Evolutionary conservation across 805 yeast species (phyloP).

Genomic region (Nakazawaea ernobii): DNA sequence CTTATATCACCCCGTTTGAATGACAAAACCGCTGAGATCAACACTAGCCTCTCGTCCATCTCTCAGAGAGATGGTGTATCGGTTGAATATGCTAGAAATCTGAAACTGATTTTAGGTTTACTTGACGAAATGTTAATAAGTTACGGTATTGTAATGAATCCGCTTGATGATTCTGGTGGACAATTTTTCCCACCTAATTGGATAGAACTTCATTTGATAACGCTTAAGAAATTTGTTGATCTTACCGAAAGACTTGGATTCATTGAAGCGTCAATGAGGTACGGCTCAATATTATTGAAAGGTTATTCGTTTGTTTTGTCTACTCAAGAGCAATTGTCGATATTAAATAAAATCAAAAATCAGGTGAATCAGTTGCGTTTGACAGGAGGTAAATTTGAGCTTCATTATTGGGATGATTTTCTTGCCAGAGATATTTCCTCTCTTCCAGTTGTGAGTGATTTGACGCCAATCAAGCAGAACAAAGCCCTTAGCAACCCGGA

Average conservation of each 20-base stretch:
- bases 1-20: conserved; percentile 38
- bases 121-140: conserved; percentile 43
- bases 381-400: conserved; percentile 18
- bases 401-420: conserved; percentile 69
- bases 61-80: conserved; percentile 1
- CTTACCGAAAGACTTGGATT: conserved; percentile 39
- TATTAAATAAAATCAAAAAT: conserved; percentile 29
- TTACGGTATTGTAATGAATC: conserved; percentile 39
- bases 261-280: conserved; percentile 33
- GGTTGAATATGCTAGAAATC: conserved; percentile 3
- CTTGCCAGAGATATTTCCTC: conserved; percentile 48
- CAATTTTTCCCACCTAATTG: conserved; percentile 37
- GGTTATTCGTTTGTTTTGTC: conserved; percentile 50
- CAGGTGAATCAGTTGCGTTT: conserved; percentile 20
- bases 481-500: not conserved
- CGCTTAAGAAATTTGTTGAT: conserved; percentile 19
- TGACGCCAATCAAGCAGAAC: conserved; percentile 13
- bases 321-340: conserved; percentile 48
- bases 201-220: conserved; percentile 53
- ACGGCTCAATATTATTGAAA: conserved; percentile 50
- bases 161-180: not conserved
- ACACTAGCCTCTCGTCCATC: conserved; percentile 2
- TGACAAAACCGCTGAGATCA: conserved; percentile 8
- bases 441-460: conserved; percentile 22
- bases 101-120: conserved; percentile 19